Percentiles rank a stretch among this genome's conserved stretches.
Evolutionary conservation across 257 asterid species (phyloP).

Genomic region (Plantago elongata): DNA sequence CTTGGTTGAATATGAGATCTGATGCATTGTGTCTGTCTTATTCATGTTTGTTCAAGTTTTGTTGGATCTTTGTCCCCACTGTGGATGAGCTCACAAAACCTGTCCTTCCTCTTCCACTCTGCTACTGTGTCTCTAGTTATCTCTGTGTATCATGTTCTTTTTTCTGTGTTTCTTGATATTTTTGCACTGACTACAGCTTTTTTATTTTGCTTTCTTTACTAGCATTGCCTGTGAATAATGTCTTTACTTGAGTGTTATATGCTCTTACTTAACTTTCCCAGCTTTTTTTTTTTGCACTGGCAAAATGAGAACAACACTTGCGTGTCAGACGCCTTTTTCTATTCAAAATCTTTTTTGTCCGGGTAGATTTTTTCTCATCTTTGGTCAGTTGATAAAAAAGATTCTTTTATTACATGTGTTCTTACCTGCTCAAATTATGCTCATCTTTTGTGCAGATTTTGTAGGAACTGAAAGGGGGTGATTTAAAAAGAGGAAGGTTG

Average conservation of each 20-base stretch:
- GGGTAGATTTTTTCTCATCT: no score
- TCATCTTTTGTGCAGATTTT: constrained; percentile 47
- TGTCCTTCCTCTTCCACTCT: constrained; percentile 23
- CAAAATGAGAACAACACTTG: no score
- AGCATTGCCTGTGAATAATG: constrained; percentile 13
- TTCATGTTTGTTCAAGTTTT: no score
- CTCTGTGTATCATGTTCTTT: background rate
- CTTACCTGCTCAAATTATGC: constrained; percentile 24
- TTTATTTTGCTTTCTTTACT: constrained; percentile 13
- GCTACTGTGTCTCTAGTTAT: constrained; percentile 28
- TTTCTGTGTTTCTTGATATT: constrained; percentile 11
- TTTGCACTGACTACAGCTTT: constrained; percentile 29
- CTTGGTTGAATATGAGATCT: no score
- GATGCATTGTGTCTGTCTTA: no score
- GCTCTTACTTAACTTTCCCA: constrained; percentile 7
- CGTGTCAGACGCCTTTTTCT: no score
- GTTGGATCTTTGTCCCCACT: no score
- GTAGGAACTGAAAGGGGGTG: constrained; percentile 26
- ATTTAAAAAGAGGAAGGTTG: constrained; percentile 24
- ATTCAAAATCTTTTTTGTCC: no score
- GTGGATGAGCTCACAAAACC: constrained; percentile 10
- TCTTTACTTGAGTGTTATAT: constrained; percentile 4
- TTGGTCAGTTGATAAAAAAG: background rate
- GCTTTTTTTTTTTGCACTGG: background rate
- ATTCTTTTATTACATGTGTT: background rate